Evolutionary conservation across 2,329 filamentous ascomycete genomes (phyloP).

Genomic region (Aspergillus oerlinghausenensis): DNA sequence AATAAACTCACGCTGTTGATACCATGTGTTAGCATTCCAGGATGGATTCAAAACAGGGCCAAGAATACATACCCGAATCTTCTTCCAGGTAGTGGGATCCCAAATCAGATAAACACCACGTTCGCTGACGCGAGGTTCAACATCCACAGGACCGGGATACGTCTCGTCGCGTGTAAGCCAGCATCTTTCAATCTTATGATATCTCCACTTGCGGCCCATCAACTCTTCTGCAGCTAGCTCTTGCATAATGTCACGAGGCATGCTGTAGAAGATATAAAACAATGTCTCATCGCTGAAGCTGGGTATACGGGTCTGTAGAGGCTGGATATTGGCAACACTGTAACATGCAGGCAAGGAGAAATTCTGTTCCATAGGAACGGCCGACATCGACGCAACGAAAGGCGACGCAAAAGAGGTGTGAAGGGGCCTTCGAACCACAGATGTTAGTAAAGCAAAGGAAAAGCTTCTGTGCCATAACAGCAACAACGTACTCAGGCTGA

Average conservation of each 20-base stretch:
- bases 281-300: conserved; percentile 62
- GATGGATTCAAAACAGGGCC: background rate
- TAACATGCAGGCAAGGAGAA: conserved; percentile 62
- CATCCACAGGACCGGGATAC: conserved; percentile 44
- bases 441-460: conserved; percentile 10
- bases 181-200: conserved; percentile 49
- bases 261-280: conserved; percentile 67
- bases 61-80: conserved; percentile 39
- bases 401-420: conserved; percentile 61
- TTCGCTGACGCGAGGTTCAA: conserved; percentile 46
- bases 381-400: conserved; percentile 54
- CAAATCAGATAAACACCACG: conserved; percentile 50
- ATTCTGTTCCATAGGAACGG: conserved; percentile 58
- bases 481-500: conserved; percentile 50
- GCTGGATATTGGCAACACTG: conserved; percentile 62
- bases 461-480: background rate
- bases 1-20: conserved; percentile 42
- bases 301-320: conserved; percentile 53
- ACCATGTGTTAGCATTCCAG: conserved; percentile 12
- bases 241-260: conserved; percentile 61
- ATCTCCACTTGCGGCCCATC: conserved; percentile 50
- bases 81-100: conserved; percentile 48
- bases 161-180: conserved; percentile 49
- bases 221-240: conserved; percentile 62
- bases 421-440: conserved; percentile 44